These are phyloP conservation scores for Emmonsia crescens DNA, from an alignment of 2,329 filamentous ascomycete genomes.

Conservation along the genomic window DNA sequence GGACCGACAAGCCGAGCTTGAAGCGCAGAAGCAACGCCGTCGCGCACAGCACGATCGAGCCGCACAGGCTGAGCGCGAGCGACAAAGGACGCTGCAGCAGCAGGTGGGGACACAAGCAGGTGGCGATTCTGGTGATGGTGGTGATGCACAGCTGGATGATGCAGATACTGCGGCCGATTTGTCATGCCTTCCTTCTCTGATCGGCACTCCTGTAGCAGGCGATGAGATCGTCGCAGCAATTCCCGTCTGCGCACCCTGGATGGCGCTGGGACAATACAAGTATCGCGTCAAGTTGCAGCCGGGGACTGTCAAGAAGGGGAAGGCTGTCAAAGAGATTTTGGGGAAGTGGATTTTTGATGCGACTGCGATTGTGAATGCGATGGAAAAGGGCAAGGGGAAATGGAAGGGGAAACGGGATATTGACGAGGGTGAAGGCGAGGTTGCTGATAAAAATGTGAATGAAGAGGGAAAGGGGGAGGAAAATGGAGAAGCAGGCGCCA, in stretches of 20 bases:
- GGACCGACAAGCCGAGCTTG: conserved; percentile 62
- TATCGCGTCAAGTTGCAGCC: conserved; percentile 95
- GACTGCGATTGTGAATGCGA: conserved; percentile 27
- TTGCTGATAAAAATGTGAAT: conserved; percentile 27
- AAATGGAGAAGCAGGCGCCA: conserved; percentile 49
- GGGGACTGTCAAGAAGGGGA: conserved; percentile 81
- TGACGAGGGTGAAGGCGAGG: background rate
- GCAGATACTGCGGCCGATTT: conserved; percentile 34
- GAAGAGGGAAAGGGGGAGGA: conserved; percentile 44
- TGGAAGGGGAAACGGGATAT: conserved; percentile 17
- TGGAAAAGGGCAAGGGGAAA: conserved; percentile 34
- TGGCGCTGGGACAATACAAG: conserved; percentile 58
- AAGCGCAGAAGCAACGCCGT: conserved; percentile 62
- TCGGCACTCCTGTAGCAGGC: conserved; percentile 65
- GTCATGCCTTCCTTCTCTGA: conserved; percentile 53
- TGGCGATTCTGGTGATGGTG: conserved; percentile 44
- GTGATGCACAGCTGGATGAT: conserved; percentile 36
- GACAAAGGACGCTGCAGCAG: conserved; percentile 63
- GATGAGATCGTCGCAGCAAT: conserved; percentile 60
- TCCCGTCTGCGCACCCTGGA: conserved; percentile 53
- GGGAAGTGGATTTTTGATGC: conserved; percentile 64
- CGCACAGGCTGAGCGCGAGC: conserved; percentile 51
- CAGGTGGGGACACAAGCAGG: conserved; percentile 38
- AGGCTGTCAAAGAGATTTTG: conserved; percentile 84
- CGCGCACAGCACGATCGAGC: conserved; percentile 69